These are phyloP conservation scores for Mortierella antarctica DNA, from an alignment of 192 early-diverging fungal species.

Conservation along the genomic window DNA sequence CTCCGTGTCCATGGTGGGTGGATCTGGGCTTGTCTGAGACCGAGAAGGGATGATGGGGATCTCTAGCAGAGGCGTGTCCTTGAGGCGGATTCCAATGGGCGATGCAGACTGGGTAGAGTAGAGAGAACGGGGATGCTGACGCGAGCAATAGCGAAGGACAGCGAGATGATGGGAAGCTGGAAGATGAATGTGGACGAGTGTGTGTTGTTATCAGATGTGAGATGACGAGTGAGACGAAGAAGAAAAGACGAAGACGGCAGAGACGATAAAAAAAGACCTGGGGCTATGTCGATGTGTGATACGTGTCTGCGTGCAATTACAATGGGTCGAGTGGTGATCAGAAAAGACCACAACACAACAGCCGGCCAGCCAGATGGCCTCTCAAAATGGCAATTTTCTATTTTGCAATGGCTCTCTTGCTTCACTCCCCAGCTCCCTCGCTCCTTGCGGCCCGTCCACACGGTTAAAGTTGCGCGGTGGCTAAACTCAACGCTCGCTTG, in stretches of 20 bases:
- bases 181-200: background rate
- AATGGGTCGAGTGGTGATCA: too few species aligned
- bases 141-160: too few species aligned
- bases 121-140: too few species aligned
- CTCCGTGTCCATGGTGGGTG: slow-evolving; percentile 34
- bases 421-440: background rate
- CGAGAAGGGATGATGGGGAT: background rate
- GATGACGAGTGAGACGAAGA: background rate
- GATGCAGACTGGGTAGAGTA: too few species aligned
- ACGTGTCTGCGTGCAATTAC: background rate
- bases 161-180: background rate
- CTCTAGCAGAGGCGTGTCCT: background rate
- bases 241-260: background rate
- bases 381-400: slow-evolving; percentile 4
- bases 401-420: background rate
- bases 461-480: too few species aligned
- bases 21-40: background rate
- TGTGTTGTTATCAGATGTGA: background rate
- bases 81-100: too few species aligned
- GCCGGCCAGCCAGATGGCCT: too few species aligned
- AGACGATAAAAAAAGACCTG: background rate
- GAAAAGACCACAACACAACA: background rate
- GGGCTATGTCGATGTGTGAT: background rate
- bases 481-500: too few species aligned
- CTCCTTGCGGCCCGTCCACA: too few species aligned